These are phyloP conservation scores for Penicillium paradoxum DNA, from an alignment of 495 filamentous ascomycete species.

Conservation along the genomic window DNA sequence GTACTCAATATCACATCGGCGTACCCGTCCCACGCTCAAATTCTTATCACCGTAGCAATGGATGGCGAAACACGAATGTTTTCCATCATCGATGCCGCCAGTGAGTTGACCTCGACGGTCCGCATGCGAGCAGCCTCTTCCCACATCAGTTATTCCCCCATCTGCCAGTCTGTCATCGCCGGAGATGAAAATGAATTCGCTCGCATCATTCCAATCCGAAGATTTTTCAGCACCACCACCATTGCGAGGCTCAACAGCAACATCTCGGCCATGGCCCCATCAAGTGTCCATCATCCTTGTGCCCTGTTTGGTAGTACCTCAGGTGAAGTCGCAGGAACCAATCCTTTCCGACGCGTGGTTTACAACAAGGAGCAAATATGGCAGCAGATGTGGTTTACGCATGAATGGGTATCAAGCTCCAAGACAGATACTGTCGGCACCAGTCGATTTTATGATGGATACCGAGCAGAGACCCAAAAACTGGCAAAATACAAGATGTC, in stretches of 20 bases:
- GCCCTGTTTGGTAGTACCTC: slow-evolving; percentile 52
- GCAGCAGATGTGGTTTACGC: slow-evolving; percentile 58
- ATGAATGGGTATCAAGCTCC: slow-evolving; percentile 49
- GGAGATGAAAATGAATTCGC: slow-evolving; percentile 56
- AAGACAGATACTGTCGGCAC: slow-evolving; percentile 34
- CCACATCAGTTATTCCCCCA: slow-evolving; percentile 52
- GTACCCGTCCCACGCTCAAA: slow-evolving; percentile 55
- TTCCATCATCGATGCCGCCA: slow-evolving; percentile 46
- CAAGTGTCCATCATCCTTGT: slow-evolving; percentile 48
- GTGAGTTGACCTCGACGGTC: slow-evolving; percentile 44
- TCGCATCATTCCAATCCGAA: slow-evolving; percentile 47
- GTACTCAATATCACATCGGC: slow-evolving; percentile 52
- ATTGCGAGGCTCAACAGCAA: slow-evolving; percentile 33
- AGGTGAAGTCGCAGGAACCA: slow-evolving; percentile 51
- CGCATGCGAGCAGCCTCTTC: slow-evolving; percentile 48
- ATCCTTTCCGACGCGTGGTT: slow-evolving; percentile 51
- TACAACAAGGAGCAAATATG: slow-evolving; percentile 50
- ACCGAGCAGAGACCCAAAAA: slow-evolving; percentile 43
- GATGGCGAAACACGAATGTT: slow-evolving; percentile 56
- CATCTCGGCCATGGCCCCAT: slow-evolving; percentile 38
- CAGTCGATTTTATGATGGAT: slow-evolving; percentile 57
- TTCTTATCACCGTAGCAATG: slow-evolving; percentile 51
- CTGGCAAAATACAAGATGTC: slow-evolving; percentile 28
- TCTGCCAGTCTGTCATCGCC: slow-evolving; percentile 48
- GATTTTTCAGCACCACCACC: slow-evolving; percentile 50